phyloP scores from a whole-genome alignment of 495 filamentous ascomycete species.

The Penicillium ucsense region DNA sequence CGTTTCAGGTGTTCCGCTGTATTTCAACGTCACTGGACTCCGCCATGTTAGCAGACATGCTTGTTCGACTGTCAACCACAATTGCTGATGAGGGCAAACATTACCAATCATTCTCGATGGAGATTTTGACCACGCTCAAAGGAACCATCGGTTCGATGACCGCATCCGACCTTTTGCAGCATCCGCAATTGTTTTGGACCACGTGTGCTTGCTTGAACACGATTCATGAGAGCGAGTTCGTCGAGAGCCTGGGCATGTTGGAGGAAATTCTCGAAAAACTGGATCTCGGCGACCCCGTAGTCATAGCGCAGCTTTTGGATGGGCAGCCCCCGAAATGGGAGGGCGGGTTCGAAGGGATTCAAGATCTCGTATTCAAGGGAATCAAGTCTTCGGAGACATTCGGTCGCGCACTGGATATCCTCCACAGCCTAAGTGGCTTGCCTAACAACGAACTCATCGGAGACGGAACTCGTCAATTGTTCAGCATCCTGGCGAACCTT shows the following conservation, averaged over 20 bases:
- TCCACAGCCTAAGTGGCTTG: constrained; percentile 69
- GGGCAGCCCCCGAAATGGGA: constrained; percentile 83
- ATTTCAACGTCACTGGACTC: constrained; percentile 84
- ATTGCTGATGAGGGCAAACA: constrained; percentile 88
- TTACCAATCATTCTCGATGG: constrained; percentile 93
- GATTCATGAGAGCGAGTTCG: constrained; percentile 88
- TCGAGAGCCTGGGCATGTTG: constrained; percentile 86
- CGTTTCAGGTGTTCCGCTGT: constrained; percentile 94
- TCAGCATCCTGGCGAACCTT: constrained; percentile 77
- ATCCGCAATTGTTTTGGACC: constrained; percentile 95
- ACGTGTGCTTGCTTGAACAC: constrained; percentile 93
- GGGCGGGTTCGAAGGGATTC: constrained; percentile 76
- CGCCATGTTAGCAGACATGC: constrained; percentile 90
- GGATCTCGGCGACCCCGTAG: constrained; percentile 61
- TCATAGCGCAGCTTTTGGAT: constrained; percentile 61
- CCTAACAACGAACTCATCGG: constrained; percentile 77
- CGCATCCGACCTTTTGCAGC: constrained; percentile 68
- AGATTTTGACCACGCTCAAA: constrained; percentile 88
- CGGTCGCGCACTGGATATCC: constrained; percentile 60
- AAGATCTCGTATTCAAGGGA: constrained; percentile 81
- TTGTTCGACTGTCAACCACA: constrained; percentile 86
- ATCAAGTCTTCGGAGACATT: constrained; percentile 77
- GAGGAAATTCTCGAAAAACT: constrained; percentile 76
- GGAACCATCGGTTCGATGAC: constrained; percentile 78
- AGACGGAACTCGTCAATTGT: constrained; percentile 69